These are phyloP conservation scores for Plasmodium relictum DNA, from an alignment of 169 alveolate genomes.

Conservation along the genomic window DNA sequence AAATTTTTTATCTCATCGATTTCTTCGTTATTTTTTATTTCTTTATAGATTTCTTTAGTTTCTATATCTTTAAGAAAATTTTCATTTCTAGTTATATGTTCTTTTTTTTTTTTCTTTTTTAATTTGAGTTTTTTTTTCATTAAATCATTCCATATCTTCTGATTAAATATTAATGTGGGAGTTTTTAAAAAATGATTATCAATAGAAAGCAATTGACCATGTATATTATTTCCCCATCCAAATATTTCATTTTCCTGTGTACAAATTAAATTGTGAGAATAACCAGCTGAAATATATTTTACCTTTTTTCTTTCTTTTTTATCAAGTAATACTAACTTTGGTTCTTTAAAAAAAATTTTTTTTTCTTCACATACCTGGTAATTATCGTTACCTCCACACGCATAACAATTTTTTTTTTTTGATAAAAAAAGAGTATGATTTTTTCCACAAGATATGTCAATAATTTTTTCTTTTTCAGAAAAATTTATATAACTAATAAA, in stretches of 20 bases:
- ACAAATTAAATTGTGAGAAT: constrained; percentile 65
- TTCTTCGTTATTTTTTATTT: not conserved
- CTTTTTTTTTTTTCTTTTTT: not conserved
- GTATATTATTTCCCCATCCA: constrained; percentile 68
- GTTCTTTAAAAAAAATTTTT: constrained; percentile 20
- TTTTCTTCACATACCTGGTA: constrained; percentile 36
- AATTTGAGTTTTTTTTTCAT: not conserved
- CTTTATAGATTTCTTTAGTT: not conserved
- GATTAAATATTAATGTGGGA: constrained; percentile 52
- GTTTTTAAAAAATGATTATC: constrained; percentile 10
- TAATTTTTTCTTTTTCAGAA: constrained; percentile 30
- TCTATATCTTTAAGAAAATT: not conserved
- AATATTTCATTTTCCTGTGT: constrained; percentile 58
- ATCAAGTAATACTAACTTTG: constrained; percentile 2
- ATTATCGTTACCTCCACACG: constrained; percentile 31
- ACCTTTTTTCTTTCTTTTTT: constrained; percentile 25
- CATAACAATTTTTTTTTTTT: constrained; percentile 58
- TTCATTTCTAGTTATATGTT: not conserved
- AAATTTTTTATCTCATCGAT: not conserved
- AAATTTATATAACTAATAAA: constrained; percentile 42
- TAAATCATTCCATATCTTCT: constrained; percentile 4
- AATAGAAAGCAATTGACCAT: constrained; percentile 10
- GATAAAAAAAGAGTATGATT: constrained; percentile 61
- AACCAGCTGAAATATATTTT: constrained; percentile 58
- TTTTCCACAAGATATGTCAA: constrained; percentile 45